Base-by-base conservation (phyloP, 1,139 yeast genomes). In the Blastobotrys illinoisensis region DNA sequence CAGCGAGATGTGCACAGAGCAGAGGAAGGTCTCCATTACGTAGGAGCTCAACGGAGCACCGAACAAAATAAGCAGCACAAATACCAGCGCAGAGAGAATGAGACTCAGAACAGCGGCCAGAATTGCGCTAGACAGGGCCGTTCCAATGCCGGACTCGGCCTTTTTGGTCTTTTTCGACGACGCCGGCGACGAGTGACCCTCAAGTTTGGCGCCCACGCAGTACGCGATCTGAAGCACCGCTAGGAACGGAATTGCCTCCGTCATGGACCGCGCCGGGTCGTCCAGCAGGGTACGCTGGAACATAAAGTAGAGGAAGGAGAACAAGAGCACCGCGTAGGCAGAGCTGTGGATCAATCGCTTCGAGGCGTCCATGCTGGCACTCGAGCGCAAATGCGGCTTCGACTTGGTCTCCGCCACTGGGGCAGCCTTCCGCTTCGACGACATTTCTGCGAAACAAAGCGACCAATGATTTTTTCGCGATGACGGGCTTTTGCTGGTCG, bases 41-140 rank as follows among this genome's bases (percentile, higher is more conserved):
- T 78, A 76, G 1, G 80, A 74, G 1, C 82, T 74, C 46, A 87
- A 74, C 20, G 98, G 97, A 0, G 97, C 96, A 5, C 99, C 99
- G 65, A 88, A 82, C n/a, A 90, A 65, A 2, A 90, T 73, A 52
- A 86, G 67, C 1, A 79, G 66, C 0, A 76, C 62, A 62, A 79
- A 80, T 1, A 86, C 68, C 2, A 86, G 83, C 1, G 80, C 56
- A 1, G 88, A 72, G 48, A 82, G 71, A 13, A 79, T 57, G 11
- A 76, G 55, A 5, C 85, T 57, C 21, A 74, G 64, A 13, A 72
- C 57, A 2, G 69, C 60, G 7, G 75, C 69, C 40, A 73, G 59
- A 11, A 68, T 52, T 6, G 73, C 67, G 13, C 50, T 40, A 21
- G 55, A 51, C 46, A 32, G 46, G 24, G 48, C 51, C 14, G 51